Base-by-base conservation (phyloP, 306 rosid species). In the Quercus engelmannii region DNA sequence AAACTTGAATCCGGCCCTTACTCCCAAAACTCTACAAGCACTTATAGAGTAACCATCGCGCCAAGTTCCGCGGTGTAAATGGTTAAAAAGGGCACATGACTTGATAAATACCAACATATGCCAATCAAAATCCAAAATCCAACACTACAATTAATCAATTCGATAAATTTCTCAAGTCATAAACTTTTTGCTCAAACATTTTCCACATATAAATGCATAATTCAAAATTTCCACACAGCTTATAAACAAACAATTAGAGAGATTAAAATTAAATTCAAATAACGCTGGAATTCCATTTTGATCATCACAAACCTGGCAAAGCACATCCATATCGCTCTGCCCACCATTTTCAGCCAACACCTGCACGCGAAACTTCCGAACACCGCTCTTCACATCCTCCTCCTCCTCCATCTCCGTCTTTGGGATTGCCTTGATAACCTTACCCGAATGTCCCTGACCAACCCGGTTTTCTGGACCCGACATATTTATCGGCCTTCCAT, bases 341-440 rank as follows among this genome's bases (percentile, higher is more conserved):
- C 94, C 98, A 55, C 92, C 97, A 77, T 92, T 84, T 79, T 94
- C 98, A 2, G 98, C 92, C 91, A 94, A 84, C 12, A 94, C 83
- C 90, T 94, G 89, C 79, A 94, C 97, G 8, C 98, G 88, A 75
- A 94, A 92, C 80, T 94, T 94, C 17, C 86, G 93, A 59, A 89
- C 94, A 33, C 91, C 97, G 65, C 85, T 73, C 76, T 83, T 90
- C 23, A 54, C 88, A 55, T 90, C 92, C 57, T 90, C 90, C 26
- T 49, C 54, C 54, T 12, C 54, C 54, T 12, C 54, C 54, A 86
- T 49, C 74, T 92, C 97, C 20, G 69, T 88, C 82, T 90, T 94
- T 3, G 98, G 98, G 54, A 85, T 91, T 0, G 97, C 97, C 81
- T 89, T 83, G 54, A 89, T 93, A 73, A 94, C 88, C 86, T 90